A percentile compares a stretch with the other conserved stretches of the same genome.
Evolutionary conservation across 1,284 basidiomycete species (phyloP).

Genomic region (Microbotryomycetes sp.): DNA sequence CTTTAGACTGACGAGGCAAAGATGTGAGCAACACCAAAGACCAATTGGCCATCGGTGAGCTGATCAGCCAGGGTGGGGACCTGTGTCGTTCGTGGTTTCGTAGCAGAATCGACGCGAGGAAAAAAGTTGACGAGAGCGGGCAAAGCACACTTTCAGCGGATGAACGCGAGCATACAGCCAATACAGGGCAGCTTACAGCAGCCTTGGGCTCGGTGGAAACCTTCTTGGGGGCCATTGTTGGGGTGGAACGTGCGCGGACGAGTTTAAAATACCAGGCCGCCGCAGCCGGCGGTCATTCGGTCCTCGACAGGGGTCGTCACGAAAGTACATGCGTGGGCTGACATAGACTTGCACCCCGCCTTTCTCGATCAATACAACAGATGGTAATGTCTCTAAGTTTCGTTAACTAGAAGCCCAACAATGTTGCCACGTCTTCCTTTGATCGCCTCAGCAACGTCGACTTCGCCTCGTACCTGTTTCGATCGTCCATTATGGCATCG

Average conservation of each 20-base stretch:
- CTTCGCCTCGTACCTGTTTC: slow-evolving; percentile 78
- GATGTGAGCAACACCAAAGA: slow-evolving; percentile 82
- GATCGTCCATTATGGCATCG: slow-evolving; percentile 56
- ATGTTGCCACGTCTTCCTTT: slow-evolving; percentile 45
- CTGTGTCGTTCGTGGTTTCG: not conserved
- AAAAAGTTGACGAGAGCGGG: not conserved
- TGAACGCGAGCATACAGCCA: no score
- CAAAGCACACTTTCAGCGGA: no score
- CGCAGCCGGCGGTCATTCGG: no score
- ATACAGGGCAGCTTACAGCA: not conserved
- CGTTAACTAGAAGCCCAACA: slow-evolving; percentile 39
- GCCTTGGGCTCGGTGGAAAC: not conserved
- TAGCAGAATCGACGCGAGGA: not conserved
- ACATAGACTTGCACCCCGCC: no score
- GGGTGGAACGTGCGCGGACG: no score
- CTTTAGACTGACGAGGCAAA: slow-evolving; percentile 64
- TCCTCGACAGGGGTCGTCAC: no score
- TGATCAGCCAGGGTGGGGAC: slow-evolving; percentile 37
- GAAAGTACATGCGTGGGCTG: no score
- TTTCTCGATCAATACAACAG: no score
- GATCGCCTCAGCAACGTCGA: slow-evolving; percentile 71
- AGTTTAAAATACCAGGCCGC: no score
- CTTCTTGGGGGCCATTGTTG: not conserved
- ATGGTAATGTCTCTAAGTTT: no score
- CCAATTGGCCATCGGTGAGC: slow-evolving; percentile 83